Evolutionary conservation across 495 filamentous ascomycete species (phyloP).

Genomic region (Penicillium flavigenum): DNA sequence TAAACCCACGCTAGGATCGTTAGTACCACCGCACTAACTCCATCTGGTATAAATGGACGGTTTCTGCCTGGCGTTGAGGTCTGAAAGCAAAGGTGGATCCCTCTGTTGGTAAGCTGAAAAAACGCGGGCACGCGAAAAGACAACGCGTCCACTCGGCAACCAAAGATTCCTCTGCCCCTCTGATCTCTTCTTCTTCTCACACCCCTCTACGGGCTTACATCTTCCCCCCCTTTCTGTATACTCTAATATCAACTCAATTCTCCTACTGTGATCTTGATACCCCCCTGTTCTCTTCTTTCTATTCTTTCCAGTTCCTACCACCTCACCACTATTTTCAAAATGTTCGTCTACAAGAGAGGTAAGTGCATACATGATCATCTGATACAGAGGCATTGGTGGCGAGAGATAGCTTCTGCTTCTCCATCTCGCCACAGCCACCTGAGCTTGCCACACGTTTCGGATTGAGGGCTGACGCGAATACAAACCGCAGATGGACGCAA

Average conservation of each 20-base stretch:
- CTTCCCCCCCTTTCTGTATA: background rate
- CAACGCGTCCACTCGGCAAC: constrained; percentile 16
- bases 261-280: constrained; percentile 14
- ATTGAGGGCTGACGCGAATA: constrained; percentile 24
- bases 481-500: constrained; percentile 83
- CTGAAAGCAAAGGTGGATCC: constrained; percentile 1
- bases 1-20: background rate
- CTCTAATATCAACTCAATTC: constrained; percentile 3
- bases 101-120: constrained; percentile 14
- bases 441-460: constrained; percentile 29
- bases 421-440: constrained; percentile 1
- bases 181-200: constrained; percentile 19
- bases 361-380: constrained; percentile 28
- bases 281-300: constrained; percentile 15
- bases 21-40: background rate
- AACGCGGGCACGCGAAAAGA: constrained; percentile 16
- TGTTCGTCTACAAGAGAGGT: constrained; percentile 75
- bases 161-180: constrained; percentile 27
- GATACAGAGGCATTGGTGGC: background rate
- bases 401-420: constrained; percentile 10
- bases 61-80: constrained; percentile 3
- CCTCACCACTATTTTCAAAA: constrained; percentile 32
- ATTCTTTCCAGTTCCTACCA: constrained; percentile 11
- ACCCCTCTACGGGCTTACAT: constrained; percentile 19
- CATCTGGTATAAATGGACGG: background rate